Evolutionary conservation across 768 basidiomycete genomes (phyloP).

Genomic region (Pilatotrama ljubarskyi): DNA sequence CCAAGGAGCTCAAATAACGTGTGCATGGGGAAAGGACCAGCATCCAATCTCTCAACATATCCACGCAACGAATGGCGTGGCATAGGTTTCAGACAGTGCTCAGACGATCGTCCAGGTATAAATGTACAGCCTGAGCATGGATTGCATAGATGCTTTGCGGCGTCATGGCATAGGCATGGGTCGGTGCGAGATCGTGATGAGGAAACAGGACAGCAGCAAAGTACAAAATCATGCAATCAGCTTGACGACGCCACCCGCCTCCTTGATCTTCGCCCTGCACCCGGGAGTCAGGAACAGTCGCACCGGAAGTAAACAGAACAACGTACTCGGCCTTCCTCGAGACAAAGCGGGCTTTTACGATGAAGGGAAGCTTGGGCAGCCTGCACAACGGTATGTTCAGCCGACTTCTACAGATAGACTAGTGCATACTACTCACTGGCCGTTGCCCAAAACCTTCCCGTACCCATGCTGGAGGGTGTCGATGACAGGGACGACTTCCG

Average conservation of each 20-base stretch:
- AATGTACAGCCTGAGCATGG: slow-evolving; percentile 30
- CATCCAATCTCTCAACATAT: not conserved
- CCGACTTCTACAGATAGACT: not conserved
- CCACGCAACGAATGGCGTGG: not conserved
- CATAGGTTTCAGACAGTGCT: not conserved
- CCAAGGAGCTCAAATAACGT: not conserved
- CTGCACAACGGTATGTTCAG: slow-evolving; percentile 38
- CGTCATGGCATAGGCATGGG: slow-evolving; percentile 34
- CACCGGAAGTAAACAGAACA: not conserved
- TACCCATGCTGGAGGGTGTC: slow-evolving; percentile 84
- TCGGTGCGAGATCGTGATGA: slow-evolving; percentile 21
- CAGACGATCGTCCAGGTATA: not conserved
- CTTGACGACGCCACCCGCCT: slow-evolving; percentile 91
- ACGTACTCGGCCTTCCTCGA: slow-evolving; percentile 81
- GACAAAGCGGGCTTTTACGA: slow-evolving; percentile 97
- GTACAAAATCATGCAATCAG: slow-evolving; percentile 71
- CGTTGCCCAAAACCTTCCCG: slow-evolving; percentile 95
- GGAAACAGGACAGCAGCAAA: slow-evolving; percentile 28
- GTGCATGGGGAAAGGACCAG: not conserved
- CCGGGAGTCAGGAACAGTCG: slow-evolving; percentile 6
- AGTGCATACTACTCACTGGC: slow-evolving; percentile 64
- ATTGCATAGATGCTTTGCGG: slow-evolving; percentile 31
- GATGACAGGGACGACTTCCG: slow-evolving; percentile 91
- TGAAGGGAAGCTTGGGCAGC: slow-evolving; percentile 89
- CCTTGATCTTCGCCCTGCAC: slow-evolving; percentile 76